These are phyloP conservation scores for Calendula officinalis DNA, from an alignment of 129 eudicot genomes.

Conservation along the genomic window DNA sequence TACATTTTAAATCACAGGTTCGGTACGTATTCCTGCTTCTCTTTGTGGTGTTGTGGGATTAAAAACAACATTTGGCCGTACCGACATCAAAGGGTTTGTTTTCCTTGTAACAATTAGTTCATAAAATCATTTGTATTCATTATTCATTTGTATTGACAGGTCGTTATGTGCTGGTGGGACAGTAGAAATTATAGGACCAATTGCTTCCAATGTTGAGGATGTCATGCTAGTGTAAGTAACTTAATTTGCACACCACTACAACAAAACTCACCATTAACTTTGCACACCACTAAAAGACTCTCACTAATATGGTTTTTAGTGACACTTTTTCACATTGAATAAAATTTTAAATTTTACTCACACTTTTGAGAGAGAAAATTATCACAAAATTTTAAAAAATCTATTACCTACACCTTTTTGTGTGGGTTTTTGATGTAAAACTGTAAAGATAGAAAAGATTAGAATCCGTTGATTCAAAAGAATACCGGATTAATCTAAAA, in stretches of 20 bases:
- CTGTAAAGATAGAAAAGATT: too few relatives aligned
- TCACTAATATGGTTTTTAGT: too few relatives aligned
- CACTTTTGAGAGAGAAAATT: too few relatives aligned
- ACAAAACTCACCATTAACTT: not conserved
- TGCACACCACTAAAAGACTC: not conserved
- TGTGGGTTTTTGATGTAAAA: too few relatives aligned
- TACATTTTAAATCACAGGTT: slow-evolving; percentile 52
- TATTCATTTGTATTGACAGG: not conserved
- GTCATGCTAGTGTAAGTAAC: slow-evolving; percentile 73
- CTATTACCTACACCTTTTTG: too few relatives aligned
- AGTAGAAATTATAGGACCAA: slow-evolving; percentile 80
- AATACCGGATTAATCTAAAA: too few relatives aligned
- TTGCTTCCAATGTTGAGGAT: slow-evolving; percentile 89
- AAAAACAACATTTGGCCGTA: slow-evolving; percentile 82
- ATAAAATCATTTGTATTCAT: too few relatives aligned
- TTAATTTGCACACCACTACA: not conserved
- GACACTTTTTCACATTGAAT: too few relatives aligned
- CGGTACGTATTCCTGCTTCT: slow-evolving; percentile 91
- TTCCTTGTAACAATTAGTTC: not conserved
- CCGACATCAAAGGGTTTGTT: slow-evolving; percentile 63
- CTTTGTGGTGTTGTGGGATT: slow-evolving; percentile 95
- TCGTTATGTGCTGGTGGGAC: slow-evolving; percentile 47
- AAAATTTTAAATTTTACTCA: too few relatives aligned
- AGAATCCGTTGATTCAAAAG: too few relatives aligned
- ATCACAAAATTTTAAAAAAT: too few relatives aligned